phyloP scores from a whole-genome alignment of 495 filamentous ascomycete species.

The Penicillium salamii region DNA sequence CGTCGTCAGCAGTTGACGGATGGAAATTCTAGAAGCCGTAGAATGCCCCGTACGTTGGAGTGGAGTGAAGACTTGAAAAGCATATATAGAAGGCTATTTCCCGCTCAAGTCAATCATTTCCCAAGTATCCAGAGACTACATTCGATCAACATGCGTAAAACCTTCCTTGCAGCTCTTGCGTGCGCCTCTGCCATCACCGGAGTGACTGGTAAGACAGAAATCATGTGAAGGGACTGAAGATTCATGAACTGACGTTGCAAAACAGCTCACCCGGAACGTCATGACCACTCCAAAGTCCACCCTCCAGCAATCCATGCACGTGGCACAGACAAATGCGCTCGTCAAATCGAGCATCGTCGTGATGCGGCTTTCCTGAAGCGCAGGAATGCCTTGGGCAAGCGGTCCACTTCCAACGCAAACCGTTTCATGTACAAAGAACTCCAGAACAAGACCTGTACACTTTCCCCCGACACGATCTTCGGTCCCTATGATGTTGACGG shows the following conservation, averaged over 20 bases:
- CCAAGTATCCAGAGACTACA: neutral
- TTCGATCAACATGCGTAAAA: neutral
- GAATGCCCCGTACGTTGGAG: neutral
- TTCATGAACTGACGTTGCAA: neutral
- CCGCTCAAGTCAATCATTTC: neutral
- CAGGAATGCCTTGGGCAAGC: neutral
- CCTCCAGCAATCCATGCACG: neutral
- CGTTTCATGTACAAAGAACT: constrained; percentile 3
- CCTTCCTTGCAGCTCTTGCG: neutral
- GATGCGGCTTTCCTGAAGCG: constrained; percentile 3
- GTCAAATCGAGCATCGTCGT: constrained; percentile 5
- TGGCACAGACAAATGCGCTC: constrained; percentile 3
- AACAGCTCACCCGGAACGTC: constrained; percentile 6
- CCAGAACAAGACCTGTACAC: constrained; percentile 14
- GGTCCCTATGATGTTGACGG: constrained; percentile 12
- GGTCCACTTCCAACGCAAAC: neutral
- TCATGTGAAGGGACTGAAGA: neutral
- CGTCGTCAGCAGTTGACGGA: neutral
- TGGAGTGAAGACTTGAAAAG: neutral
- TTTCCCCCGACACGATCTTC: constrained; percentile 6
- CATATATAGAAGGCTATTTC: neutral
- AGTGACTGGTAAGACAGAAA: constrained; percentile 1
- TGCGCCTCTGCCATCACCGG: neutral
- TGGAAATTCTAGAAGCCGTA: neutral
- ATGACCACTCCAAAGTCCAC: neutral